Percentiles rank a stretch among this genome's conserved stretches.
Conservation (phyloP, 345 rosid species). For the Lepidium didymum region DNA sequence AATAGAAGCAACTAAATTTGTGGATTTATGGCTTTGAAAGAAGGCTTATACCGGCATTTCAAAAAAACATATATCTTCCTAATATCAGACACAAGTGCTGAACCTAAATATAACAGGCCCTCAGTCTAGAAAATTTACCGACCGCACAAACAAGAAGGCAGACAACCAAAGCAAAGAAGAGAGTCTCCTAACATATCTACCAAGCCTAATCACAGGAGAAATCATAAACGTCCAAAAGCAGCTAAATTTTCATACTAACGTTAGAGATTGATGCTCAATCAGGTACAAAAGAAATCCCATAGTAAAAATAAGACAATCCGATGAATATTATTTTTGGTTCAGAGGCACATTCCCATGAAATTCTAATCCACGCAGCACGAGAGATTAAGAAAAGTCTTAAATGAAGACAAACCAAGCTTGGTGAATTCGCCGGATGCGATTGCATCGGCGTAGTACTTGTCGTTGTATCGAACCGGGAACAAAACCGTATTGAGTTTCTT, state of each 20-base stretch:
- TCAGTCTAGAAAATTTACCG: background rate
- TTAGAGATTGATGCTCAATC: background rate
- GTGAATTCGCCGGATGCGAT: conserved; percentile 87
- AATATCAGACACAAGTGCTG: background rate
- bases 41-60: background rate
- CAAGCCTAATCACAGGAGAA: background rate
- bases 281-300: background rate
- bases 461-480: conserved; percentile 93
- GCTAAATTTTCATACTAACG: background rate
- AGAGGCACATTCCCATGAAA: background rate
- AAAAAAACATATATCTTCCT: background rate
- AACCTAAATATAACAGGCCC: background rate
- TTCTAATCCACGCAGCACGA: background rate
- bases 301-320: background rate
- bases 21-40: background rate
- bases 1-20: background rate
- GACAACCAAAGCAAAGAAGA: background rate
- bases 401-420: conserved; percentile 56
- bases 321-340: background rate
- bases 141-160: background rate
- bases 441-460: conserved; percentile 84
- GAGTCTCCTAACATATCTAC: background rate
- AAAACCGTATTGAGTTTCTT: conserved; percentile 88
- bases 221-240: background rate
- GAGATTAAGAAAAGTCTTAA: background rate